Evolutionary conservation across 306 rosid genomes (phyloP).

Genomic region (Vachellia collinsii): DNA sequence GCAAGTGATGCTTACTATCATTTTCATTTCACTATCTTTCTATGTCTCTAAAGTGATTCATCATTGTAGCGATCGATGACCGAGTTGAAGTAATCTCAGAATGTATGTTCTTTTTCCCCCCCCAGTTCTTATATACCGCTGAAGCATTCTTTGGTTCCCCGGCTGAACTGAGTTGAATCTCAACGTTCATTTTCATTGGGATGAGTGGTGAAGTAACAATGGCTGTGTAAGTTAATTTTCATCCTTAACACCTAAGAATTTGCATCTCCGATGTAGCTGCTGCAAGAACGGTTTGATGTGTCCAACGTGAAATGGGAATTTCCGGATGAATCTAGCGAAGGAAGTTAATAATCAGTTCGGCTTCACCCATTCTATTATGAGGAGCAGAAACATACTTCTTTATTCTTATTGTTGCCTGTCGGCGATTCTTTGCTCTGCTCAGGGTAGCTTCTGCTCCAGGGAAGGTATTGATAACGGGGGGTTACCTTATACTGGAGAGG

Average conservation of each 20-base stretch:
- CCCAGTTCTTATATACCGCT: neutral
- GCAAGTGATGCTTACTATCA: neutral
- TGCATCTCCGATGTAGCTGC: neutral
- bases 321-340: neutral
- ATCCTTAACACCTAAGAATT: neutral
- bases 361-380: neutral
- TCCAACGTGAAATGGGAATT: neutral
- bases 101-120: no score
- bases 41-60: no score
- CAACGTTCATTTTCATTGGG: neutral
- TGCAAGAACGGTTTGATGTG: neutral
- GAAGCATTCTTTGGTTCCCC: neutral
- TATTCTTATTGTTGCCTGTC: neutral
- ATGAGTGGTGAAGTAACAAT: constrained; percentile 8
- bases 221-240: constrained; percentile 35
- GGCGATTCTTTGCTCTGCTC: constrained; percentile 17
- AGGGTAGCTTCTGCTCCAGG: constrained; percentile 89
- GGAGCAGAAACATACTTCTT: neutral
- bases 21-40: neutral
- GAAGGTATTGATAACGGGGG: constrained; percentile 77
- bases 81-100: no score
- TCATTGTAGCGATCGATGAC: neutral
- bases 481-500: constrained; percentile 76
- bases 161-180: neutral
- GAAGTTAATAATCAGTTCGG: neutral